Evolutionary conservation across 768 basidiomycete genomes (phyloP), one percentile per base, ranked within the genome.

Genomic region (Rhodosporidiobolus odoratus): DNA sequence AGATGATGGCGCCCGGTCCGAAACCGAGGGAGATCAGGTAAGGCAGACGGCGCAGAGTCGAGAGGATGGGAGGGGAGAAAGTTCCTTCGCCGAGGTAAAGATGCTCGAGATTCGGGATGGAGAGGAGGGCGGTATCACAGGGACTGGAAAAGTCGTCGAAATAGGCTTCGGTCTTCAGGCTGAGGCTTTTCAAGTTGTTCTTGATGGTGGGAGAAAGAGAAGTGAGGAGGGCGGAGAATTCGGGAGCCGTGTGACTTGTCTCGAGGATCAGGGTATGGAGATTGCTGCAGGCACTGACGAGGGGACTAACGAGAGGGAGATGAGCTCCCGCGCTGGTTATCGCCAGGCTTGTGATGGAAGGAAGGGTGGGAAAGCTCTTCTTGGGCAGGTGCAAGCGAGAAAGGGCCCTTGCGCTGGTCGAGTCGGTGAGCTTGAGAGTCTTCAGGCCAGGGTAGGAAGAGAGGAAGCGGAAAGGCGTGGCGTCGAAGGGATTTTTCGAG

Each of bases 61-160:
- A n/a, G 63, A 65, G 32, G 21, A 65, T 7, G 43, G 32, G 16
- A 16, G 43, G n/a, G 8, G 23, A 17, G 41, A 57, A 65, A 25
- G 41, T 57, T 1, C 41, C 54, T 30, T 56, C 63, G 54, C 63
- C 53, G 54, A 65, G 63, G 54, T 57, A 65, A 43, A 65, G 63
- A 19, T 65, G 35, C 32, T 65, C 54, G 41, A 65, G 63, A 50
- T 47, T 57, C 41, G 32, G 21, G 30, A 65, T 32, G 21, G 37
- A 50, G 35, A 56, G 15, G 32, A 65, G 21, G 19, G 35, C 35
- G 7, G 43, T 9, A 34, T 65, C 54, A 43, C 53, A 56, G 9
- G 63, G 54, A 10, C 4, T 7, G 3, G n/a, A 32, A 23, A 37
- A 56, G 37, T 30, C 62, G 12, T 64, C 54, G 63, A 45, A 47